Evolutionary conservation across 345 rosid species (phyloP), one percentile per base, ranked within the genome.

Genomic region (Citrus glauca): DNA sequence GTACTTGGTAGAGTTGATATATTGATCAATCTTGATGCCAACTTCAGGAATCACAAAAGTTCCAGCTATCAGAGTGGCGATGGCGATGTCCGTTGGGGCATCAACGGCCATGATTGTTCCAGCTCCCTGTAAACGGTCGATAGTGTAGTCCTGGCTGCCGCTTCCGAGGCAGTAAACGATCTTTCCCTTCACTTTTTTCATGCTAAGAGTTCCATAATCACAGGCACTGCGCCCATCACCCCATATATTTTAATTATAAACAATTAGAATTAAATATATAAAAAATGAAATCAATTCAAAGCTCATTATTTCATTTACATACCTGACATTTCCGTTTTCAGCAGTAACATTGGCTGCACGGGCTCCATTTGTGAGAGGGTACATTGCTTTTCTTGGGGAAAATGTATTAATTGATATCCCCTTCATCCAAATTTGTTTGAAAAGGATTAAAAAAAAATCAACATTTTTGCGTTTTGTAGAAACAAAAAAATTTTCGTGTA

Each of bases 331-430:
- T 75, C 87, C 92, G 60, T 81, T 28, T 35, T 62, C 45, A 63
- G 42, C 73, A 16, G 86, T 68, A 9, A 77, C 1, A 75, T 88
- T 89, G 38, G 85, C 74, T 5, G 99, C 94, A 19, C 28, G 92
- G 32, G 81, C 76, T 66, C 99, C 99, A 42, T 80, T 85, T 2
- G 83, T 93, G 11, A 95, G 77, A 71, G 97, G 94, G 79, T 89
- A 90, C 86, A 88, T 85, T 62, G 30, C 72, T 78, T 84, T 90
- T 35, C 37, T 80, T 28, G 90, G 88, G 27, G 86, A 59, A 80
- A 89, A 95, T 50, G 87, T 89, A 63, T 91, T 95, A 65, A 92
- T 75, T 40, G 97, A 88, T 9, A 86, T 40, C 32, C 99, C 99
- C 97, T 93, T 10, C 10, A 68, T 73, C 24, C 42, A 69, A 24